These are phyloP conservation scores for Marasmius fiardii DNA, from an alignment of 1,284 basidiomycete species.

Conservation along the genomic window DNA sequence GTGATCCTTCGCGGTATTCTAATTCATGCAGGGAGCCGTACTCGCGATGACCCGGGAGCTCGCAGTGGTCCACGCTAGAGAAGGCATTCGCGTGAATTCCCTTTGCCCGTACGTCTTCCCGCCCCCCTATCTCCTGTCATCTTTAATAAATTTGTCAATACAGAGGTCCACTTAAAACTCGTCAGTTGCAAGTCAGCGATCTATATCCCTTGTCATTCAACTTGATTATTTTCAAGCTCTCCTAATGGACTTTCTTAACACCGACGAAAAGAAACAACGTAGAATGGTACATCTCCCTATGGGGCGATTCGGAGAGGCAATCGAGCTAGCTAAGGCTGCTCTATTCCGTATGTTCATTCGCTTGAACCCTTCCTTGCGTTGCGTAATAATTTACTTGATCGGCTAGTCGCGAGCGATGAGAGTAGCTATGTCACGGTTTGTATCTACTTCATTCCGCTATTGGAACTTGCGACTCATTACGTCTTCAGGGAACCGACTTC, in stretches of 20 bases:
- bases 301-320: conserved; percentile 95
- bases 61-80: conserved; percentile 95
- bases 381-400: conserved; percentile 8
- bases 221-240: conserved; percentile 66
- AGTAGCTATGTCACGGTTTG: conserved; percentile 82
- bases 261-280: conserved; percentile 92
- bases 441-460: conserved; percentile 12
- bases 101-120: conserved; percentile 83
- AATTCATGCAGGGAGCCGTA: conserved; percentile 74
- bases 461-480: conserved; percentile 4
- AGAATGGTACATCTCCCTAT: conserved; percentile 91
- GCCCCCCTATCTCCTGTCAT: background rate
- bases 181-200: conserved; percentile 38
- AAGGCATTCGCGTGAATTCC: conserved; percentile 94
- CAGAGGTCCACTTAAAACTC: conserved; percentile 90
- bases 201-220: background rate
- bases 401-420: conserved; percentile 75
- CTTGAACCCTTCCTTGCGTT: background rate
- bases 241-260: conserved; percentile 97
- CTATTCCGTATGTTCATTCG: conserved; percentile 71
- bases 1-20: background rate
- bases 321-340: conserved; percentile 90
- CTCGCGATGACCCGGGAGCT: conserved; percentile 98
- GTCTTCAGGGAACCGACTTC: conserved; percentile 81
- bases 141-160: conserved; percentile 4